Percentiles rank a stretch among this genome's conserved stretches.
These are phyloP conservation scores for Linanthus parryae DNA, from an alignment of 148 eudicot species.

Conservation along the genomic window DNA sequence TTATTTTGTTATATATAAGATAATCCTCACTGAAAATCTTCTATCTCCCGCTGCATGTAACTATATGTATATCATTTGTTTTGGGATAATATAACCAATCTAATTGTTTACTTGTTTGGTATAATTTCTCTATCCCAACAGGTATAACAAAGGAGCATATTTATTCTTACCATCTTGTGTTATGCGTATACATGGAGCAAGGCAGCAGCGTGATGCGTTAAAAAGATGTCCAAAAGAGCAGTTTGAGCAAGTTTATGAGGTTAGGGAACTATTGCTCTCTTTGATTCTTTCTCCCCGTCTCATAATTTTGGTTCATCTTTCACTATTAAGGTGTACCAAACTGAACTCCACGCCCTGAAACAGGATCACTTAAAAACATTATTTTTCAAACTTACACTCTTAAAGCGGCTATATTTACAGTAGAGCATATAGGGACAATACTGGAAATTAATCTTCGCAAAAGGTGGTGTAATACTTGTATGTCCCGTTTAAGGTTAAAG, in stretches of 20 bases:
- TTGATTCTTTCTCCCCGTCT: background rate
- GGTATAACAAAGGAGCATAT: conserved; percentile 75
- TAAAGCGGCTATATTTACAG: no score
- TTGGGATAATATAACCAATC: background rate
- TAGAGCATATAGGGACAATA: no score
- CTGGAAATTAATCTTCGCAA: no score
- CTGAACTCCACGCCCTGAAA: no score
- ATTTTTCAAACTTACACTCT: no score
- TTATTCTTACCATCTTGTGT: conserved; percentile 76
- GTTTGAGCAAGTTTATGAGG: conserved; percentile 61
- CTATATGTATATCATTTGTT: background rate
- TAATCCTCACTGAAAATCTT: no score
- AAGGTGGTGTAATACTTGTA: no score
- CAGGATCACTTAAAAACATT: no score
- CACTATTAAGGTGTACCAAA: no score
- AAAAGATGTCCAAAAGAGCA: conserved; percentile 49
- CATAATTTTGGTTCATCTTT: background rate
- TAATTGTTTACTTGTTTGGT: conserved; percentile 5
- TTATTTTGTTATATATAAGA: no score
- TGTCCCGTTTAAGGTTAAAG: no score
- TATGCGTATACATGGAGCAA: conserved; percentile 95
- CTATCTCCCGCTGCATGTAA: no score
- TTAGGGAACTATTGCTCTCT: conserved; percentile 16
- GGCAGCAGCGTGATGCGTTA: conserved; percentile 62
- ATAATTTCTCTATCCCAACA: conserved; percentile 16